Percentiles rank a stretch among this genome's conserved stretches.
Conservation (phyloP, 129 eudicot genomes). For the Oenanthe sinensis region DNA sequence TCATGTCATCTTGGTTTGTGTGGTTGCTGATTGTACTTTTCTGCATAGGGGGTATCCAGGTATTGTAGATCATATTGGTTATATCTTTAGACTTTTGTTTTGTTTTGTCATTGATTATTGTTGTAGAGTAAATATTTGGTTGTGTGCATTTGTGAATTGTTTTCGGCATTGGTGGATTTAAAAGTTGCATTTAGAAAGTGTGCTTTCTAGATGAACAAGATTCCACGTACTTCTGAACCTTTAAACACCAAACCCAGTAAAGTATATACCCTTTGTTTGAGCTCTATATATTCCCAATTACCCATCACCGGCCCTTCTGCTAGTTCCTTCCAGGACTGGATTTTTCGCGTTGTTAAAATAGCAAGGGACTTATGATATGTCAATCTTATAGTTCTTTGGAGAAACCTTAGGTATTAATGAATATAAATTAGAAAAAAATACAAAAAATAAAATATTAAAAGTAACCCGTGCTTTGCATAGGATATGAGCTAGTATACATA, state of each 20-base stretch:
- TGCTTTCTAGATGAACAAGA: not conserved
- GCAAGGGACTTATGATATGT: too few species aligned
- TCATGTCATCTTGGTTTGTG: slow-evolving; percentile 93
- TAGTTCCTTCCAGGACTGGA: too few species aligned
- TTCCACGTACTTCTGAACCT: not conserved
- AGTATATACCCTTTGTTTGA: not conserved
- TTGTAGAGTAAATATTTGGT: not conserved
- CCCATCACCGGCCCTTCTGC: too few species aligned
- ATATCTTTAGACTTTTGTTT: not conserved
- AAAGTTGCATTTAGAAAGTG: not conserved
- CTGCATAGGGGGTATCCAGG: slow-evolving; percentile 95
- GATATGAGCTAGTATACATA: too few species aligned
- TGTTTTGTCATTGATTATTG: not conserved
- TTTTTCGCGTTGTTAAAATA: too few species aligned
- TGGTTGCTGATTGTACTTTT: slow-evolving; percentile 86
- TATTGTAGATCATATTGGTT: slow-evolving; percentile 16
- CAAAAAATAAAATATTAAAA: too few species aligned
- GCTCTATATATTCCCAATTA: not conserved
- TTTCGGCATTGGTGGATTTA: not conserved
- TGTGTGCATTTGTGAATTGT: not conserved
- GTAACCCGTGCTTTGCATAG: too few species aligned
- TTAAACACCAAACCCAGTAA: not conserved
- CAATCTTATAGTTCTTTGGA: too few species aligned
- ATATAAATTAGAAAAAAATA: too few species aligned
- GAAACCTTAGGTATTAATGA: too few species aligned